Percentiles rank a stretch among this genome's conserved stretches.
Evolutionary conservation across 176 grass and related monocot genomes (phyloP).

Genomic region (Stipa capillata): DNA sequence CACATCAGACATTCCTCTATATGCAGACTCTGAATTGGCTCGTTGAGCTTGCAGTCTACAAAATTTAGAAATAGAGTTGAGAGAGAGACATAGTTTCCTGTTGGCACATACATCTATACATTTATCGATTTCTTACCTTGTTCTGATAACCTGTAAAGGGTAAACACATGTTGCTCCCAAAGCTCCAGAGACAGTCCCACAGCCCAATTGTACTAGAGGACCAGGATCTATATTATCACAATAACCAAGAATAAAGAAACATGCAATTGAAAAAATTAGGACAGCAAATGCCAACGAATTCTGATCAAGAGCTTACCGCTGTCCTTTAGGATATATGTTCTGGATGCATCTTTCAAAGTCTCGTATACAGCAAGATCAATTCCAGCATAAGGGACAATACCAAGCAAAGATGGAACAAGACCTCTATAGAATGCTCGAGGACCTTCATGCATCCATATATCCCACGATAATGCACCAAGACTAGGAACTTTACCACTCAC

Average conservation of each 20-base stretch:
- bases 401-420: conserved; percentile 79
- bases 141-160: conserved; percentile 97
- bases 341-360: conserved; percentile 90
- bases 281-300: neutral
- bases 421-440: conserved; percentile 92
- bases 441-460: conserved; percentile 82
- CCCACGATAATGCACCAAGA: conserved; percentile 58
- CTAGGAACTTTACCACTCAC: conserved; percentile 71
- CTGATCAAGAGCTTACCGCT: conserved; percentile 43
- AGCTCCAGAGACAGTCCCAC: conserved; percentile 80
- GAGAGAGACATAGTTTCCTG: neutral
- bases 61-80: conserved; percentile 27
- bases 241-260: conserved; percentile 23
- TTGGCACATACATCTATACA: neutral
- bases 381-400: conserved; percentile 91
- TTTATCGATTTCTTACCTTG: conserved; percentile 46
- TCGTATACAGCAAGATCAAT: conserved; percentile 96
- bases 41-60: conserved; percentile 93
- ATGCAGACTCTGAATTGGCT: conserved; percentile 53
- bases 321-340: conserved; percentile 74
- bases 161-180: conserved; percentile 95
- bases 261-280: neutral
- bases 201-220: conserved; percentile 80
- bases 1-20: conserved; percentile 91
- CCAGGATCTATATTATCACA: conserved; percentile 71